Conservation (phyloP, 306 rosid genomes). For the Argentina anserina region DNA sequence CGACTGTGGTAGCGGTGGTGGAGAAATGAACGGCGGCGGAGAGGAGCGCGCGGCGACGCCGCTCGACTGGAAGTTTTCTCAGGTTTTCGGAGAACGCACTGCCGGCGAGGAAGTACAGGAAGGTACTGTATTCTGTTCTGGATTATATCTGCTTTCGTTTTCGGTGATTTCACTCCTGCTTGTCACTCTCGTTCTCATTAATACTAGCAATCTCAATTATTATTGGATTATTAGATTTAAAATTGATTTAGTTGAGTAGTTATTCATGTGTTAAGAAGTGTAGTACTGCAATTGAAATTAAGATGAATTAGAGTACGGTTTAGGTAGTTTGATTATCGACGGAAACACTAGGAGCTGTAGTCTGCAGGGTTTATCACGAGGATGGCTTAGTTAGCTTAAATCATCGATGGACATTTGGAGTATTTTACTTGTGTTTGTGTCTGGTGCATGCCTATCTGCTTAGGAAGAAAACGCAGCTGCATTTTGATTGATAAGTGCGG, state of each 20-base stretch:
- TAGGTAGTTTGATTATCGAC: not conserved
- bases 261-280: not conserved
- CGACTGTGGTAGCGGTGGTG: not conserved
- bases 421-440: not conserved
- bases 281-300: not conserved
- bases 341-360: slow-evolving; percentile 6
- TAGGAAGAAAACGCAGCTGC: too few species aligned
- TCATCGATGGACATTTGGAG: not conserved
- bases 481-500: not conserved
- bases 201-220: not conserved
- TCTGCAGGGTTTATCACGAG: not conserved
- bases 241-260: not conserved
- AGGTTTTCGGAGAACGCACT: slow-evolving; percentile 59
- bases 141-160: not conserved
- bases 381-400: not conserved
- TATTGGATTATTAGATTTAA: not conserved
- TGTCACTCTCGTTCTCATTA: not conserved
- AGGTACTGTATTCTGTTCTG: slow-evolving; percentile 27
- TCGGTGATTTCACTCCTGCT: not conserved
- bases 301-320: not conserved
- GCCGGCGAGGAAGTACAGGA: slow-evolving; percentile 70
- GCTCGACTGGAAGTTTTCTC: slow-evolving; percentile 56
- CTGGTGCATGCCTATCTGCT: not conserved
- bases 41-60: slow-evolving; percentile 25
- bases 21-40: slow-evolving; percentile 32